Evolutionary conservation across 306 rosid species (phyloP), one percentile per base, ranked within the genome.

Genomic region (Inga laurina): DNA sequence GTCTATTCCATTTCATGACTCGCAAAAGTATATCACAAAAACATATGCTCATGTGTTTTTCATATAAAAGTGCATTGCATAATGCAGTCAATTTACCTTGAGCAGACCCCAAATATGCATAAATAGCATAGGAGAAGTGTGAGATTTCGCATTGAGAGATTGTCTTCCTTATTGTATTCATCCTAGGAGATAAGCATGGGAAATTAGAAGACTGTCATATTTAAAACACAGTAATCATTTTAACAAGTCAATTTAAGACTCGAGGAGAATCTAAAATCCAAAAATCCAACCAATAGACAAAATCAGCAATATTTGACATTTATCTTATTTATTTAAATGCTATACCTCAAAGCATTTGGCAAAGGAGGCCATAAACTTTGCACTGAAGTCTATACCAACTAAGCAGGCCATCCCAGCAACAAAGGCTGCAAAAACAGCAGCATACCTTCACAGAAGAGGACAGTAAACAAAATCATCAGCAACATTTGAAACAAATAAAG

Each of bases 351-450:
- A 93, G 71, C 88, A 90, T 88, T 89, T 88, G 48, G 99, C 94
- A 88, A 93, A 88, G 72, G 96, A 89, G 62, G 93, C 94, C 94
- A 92, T 75, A 88, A 96, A 85, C 87, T 88, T 92, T 27, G 98
- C 98, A 52, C 97, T 83, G 54, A 92, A 93, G 83, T 96, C 94
- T 41, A 85, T 78, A 87, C 99, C 99, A 39, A 91, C 90, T 77
- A 88, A 82, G 84, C 97, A 90, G 69, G 97, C 88, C 93, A 92
- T 90, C 74, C 97, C 98, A 21, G 97, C 97, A 79, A 96, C 98
- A 87, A 92, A 91, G 41, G 99, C 91, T 52, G 94, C 94, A 80
- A 96, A 96, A 67, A 91, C 89, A 61, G 97, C 97, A 87, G 99
- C 98, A 90, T 92, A 90, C 91, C 99, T 96, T 72, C 84, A 87